These are phyloP conservation scores for Stemphylium beticola DNA, from an alignment of 2,329 filamentous ascomycete species.

Conservation along the genomic window DNA sequence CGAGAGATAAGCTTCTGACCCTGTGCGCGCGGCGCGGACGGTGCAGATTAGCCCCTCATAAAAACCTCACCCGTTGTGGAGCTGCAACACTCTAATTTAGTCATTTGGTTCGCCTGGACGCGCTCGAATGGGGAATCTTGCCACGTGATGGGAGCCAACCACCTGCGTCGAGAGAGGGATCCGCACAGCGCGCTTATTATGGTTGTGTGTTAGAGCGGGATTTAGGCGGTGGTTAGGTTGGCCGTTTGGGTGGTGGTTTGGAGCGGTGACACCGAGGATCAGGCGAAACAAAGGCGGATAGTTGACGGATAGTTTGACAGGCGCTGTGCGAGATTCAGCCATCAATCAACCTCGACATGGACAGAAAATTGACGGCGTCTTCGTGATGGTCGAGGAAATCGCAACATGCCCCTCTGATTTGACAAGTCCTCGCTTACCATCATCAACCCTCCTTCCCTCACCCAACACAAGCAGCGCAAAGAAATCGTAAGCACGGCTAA, in stretches of 20 bases:
- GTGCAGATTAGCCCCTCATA: not conserved
- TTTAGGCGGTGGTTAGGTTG: not conserved
- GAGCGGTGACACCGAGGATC: conserved; percentile 1
- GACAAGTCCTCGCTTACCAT: not conserved
- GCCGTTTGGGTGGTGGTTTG: not conserved
- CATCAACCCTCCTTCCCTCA: not conserved
- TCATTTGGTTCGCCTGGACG: conserved; percentile 9
- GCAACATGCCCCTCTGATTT: not conserved
- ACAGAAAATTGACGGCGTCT: not conserved
- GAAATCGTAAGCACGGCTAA: not conserved
- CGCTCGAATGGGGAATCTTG: conserved; percentile 5
- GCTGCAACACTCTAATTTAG: conserved; percentile 3
- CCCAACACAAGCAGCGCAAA: not conserved
- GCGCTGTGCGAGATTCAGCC: not conserved
- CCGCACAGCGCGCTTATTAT: not conserved
- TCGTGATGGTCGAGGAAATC: too few relatives aligned
- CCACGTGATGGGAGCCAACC: conserved; percentile 8
- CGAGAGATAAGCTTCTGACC: conserved; percentile 12
- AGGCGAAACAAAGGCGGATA: conserved; percentile 1
- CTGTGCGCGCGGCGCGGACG: conserved; percentile 1
- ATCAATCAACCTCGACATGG: too few relatives aligned
- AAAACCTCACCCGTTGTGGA: conserved; percentile 18
- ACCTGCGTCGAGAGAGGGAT: not conserved
- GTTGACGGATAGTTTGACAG: too few relatives aligned
- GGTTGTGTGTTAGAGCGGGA: not conserved